Base-by-base conservation (phyloP, 2,329 filamentous ascomycete genomes). In the Colletotrichum sansevieriae region DNA sequence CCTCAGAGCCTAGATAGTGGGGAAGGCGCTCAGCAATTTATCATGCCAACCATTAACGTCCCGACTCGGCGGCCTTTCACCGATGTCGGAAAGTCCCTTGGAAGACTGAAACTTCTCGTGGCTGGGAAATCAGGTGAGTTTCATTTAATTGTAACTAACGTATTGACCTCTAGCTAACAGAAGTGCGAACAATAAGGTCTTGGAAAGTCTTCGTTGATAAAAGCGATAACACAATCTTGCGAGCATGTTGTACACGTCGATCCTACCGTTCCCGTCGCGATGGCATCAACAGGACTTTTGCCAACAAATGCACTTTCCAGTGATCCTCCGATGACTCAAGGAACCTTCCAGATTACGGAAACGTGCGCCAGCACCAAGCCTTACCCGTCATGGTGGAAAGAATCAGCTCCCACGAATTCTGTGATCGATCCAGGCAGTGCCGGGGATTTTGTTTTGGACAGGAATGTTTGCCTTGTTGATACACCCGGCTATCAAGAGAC, bases 1-100 rank as follows among this genome's bases (percentile, higher is more conserved):
- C 15, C 57, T 9, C 58, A 54, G 15, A 65, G 65, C 20, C 10
- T 18, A 6, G 75, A 90, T 87, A 76, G 84, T 68, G 80, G 81
- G 55, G 61, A 60, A 29, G 83, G 78, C 70, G 85, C 83, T 46
- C 91, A 92, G 25, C 95, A 98, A 78, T 86, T 99, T n/a, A 93
- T 99, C 69, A 99, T 99, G 96, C 96, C 96, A 5, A 97, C 94
- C 76, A 91, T 99, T 74, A 90, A 89, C 70, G 96, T 99, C 88
- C 95, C 96, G 3, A 92, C 89, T 70, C 90, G 96, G 57, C 87
- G 94, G 59, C 95, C 95, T 0, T 98, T 98, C 78, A 98, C 96
- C 0, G 89, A 92, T n/a, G 87, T 88, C 54, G 96, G 96, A 15
- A 95, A 92, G 81, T 87, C 86, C 39, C 87, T 98, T 77, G 95